Base-by-base conservation (phyloP, 768 basidiomycete species). In the Russula emetica region DNA sequence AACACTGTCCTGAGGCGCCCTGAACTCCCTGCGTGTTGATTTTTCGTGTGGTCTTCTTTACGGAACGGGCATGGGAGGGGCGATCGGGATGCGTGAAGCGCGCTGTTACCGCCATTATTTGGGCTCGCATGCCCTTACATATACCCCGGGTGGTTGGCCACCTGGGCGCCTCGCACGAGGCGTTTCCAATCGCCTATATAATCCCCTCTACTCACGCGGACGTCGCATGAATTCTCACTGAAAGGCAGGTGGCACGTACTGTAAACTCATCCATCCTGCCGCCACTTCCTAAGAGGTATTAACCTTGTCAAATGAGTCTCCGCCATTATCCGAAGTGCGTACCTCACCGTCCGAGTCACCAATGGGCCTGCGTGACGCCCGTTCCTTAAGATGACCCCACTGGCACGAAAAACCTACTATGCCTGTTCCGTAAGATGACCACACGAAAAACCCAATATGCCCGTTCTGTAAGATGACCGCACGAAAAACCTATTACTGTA, bases 11-110 rank as follows among this genome's bases (percentile, higher is more conserved):
- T 30, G 24, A 44, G 30, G 5, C 9, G 59, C 63, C 59, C 56
- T 40, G 59, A 65, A 55, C 42, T 52, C 47, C 10, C 53, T 55
- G 63, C 63, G 32, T 65, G 64, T 65, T 61, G 64, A 61, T 26
- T 40, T 49, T 40, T 16, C 24, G 56, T 55, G 59, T 64, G 63
- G 63, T 20, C 2, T 32, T 26, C 49, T 16, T n/a, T 24, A 58
- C 60, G 40, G 55, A 61, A 61, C 24, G n/a, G 54, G 64, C 49
- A 65, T 61, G 64, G 59, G 30, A 38, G 22, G 24, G 59, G 45
- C 42, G 64, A 65, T 65, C 60, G n/a, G n/a, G n/a, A n/a, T n/a
- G n/a, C n/a, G 10, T 32, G 6, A 38, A 44, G 26, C 26, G 32
- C 40, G n/a, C 63, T 36, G 47, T 52, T 18, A 28, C 32, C 45